Evolutionary conservation across 2,329 filamentous ascomycete genomes (phyloP).

Genomic region (Pestalotiopsis sp.): DNA sequence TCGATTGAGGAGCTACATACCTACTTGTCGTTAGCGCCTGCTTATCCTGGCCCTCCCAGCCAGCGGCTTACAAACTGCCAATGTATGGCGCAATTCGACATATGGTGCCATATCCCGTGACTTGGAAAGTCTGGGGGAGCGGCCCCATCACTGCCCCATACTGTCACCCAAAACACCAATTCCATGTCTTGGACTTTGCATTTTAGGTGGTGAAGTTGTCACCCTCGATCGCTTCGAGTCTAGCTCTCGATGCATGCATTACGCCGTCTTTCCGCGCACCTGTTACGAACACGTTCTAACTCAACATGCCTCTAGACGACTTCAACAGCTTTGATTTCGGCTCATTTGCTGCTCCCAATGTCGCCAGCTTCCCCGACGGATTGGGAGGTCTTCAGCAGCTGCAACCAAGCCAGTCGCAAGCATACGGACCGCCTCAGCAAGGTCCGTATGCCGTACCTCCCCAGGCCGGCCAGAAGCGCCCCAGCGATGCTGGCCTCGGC

Average conservation of each 20-base stretch:
- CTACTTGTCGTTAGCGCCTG: conserved; percentile 7
- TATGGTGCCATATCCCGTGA: conserved; percentile 67
- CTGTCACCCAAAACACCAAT: conserved; percentile 20
- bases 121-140: conserved; percentile 30
- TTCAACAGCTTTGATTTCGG: conserved; percentile 59
- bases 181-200: conserved; percentile 16
- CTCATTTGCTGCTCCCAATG: conserved; percentile 50
- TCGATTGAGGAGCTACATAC: neutral
- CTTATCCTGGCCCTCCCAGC: conserved; percentile 7
- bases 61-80: conserved; percentile 26
- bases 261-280: conserved; percentile 22
- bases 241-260: conserved; percentile 23
- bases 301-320: conserved; percentile 55
- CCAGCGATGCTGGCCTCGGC: conserved; percentile 37
- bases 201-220: conserved; percentile 24
- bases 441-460: conserved; percentile 32
- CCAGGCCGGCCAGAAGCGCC: conserved; percentile 43
- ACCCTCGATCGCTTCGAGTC: conserved; percentile 24
- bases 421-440: conserved; percentile 42
- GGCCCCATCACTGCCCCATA: conserved; percentile 22
- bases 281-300: conserved; percentile 35
- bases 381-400: conserved; percentile 47
- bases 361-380: conserved; percentile 45
- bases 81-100: conserved; percentile 34
- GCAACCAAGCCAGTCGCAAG: conserved; percentile 50